phyloP scores from a whole-genome alignment of 2,329 filamentous ascomycete species.

The Xylariaceae sp. region DNA sequence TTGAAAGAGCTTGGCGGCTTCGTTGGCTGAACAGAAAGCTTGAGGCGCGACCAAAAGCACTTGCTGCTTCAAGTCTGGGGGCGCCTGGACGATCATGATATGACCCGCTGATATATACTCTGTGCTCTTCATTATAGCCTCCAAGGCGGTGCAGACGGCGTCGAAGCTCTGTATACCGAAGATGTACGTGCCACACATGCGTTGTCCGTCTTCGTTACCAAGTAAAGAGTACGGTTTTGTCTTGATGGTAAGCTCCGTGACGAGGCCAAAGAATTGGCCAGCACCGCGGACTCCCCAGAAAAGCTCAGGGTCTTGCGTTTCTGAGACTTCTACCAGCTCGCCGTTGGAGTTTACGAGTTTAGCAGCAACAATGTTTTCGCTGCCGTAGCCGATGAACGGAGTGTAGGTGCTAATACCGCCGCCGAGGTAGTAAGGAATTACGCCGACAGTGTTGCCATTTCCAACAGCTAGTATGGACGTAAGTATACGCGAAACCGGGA shows the following conservation, averaged over 20 bases:
- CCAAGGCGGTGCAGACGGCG: slow-evolving; percentile 32
- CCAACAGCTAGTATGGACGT: slow-evolving; percentile 25
- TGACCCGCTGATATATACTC: slow-evolving; percentile 28
- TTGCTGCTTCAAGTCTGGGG: slow-evolving; percentile 26
- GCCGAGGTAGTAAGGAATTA: slow-evolving; percentile 29
- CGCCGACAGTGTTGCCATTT: slow-evolving; percentile 37
- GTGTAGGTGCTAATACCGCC: slow-evolving; percentile 19
- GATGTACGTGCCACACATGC: slow-evolving; percentile 34
- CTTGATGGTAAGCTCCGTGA: slow-evolving; percentile 34
- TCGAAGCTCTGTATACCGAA: slow-evolving; percentile 34
- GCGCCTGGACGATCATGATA: slow-evolving; percentile 26
- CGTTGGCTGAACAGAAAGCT: slow-evolving; percentile 17
- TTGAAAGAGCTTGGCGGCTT: slow-evolving; percentile 22
- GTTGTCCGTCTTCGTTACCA: slow-evolving; percentile 23
- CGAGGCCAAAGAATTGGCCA: slow-evolving; percentile 40
- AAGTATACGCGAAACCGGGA: background rate
- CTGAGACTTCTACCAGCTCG: slow-evolving; percentile 29
- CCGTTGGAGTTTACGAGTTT: slow-evolving; percentile 36
- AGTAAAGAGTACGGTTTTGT: slow-evolving; percentile 27
- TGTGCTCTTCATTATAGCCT: slow-evolving; percentile 19
- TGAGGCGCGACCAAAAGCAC: slow-evolving; percentile 20
- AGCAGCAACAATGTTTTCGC: slow-evolving; percentile 32
- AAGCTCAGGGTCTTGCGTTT: slow-evolving; percentile 31
- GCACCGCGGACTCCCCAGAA: slow-evolving; percentile 40
- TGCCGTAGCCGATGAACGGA: slow-evolving; percentile 27